Evolutionary conservation across 768 basidiomycete genomes (phyloP), one percentile per base, ranked within the genome.

Genomic region (Podaxis pistillaris): DNA sequence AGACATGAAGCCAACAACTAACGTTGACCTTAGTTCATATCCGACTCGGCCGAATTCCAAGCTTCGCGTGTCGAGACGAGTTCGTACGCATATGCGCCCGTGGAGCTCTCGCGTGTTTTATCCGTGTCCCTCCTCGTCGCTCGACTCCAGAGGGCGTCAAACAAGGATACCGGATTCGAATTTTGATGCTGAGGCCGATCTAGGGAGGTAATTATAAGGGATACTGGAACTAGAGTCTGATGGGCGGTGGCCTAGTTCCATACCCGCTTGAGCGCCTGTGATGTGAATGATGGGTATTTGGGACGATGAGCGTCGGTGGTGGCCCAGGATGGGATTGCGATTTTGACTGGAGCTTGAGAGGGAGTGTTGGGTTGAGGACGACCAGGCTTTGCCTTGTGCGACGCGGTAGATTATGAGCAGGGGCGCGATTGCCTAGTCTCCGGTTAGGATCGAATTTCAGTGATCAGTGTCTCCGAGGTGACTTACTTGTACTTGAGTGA

Each of bases 361-460:
- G 46, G 41, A 26, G 49, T 26, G 58, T 50, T 37, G 22, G 5
- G 49, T 26, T 11, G 49, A 51, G 33, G 46, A 54, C 17, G 58
- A 30, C 65, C 62, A 67, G 2, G 67, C 67, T 55, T 67, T 66
- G 40, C 63, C 68, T 63, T 66, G 66, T 28, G 63, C 63, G 41
- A 69, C 65, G 7, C 66, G 68, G 37, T 67, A 66, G 24, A 69
- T 62, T 28, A 67, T 69, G 12, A 69, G 63, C 4, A 69, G 54
- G 13, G 66, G 65, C 13, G 68, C 66, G 37, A 69, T 65, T 15
- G 51, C 64, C 68, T 67, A 49, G 22, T 4, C 19, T 37, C 19
- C 8, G 7, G 17, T 38, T 37, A 22, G 47, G 8, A 49, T 37
- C 22, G 19, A 11, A 9, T 38, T 15, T 11, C 37, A 2, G 22